Evolutionary conservation across 768 basidiomycete genomes (phyloP), one percentile per base, ranked within the genome.

Genomic region (Mycena epipterygia): DNA sequence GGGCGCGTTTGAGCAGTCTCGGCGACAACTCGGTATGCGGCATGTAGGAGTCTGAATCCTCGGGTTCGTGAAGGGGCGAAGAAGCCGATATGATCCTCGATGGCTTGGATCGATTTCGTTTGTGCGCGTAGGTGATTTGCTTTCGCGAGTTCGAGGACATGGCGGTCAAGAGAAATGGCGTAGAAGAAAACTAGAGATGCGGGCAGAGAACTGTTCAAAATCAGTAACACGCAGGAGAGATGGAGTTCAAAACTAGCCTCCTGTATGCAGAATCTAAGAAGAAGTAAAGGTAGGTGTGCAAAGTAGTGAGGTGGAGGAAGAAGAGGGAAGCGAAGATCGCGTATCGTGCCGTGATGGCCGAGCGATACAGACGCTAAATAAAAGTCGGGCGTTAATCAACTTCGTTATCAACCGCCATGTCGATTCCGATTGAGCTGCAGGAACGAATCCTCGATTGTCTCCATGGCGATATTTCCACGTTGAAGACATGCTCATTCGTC

Each of bases 1-100:
- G 84, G 21, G 85, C 83, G 19, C 87, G 81, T 73, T 88, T 88
- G 73, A 86, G 83, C 82, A 86, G 85, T 25, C 86, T 81, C 21
- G 74, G 80, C 23, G 82, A 79, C 80, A 86, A 84, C 76, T 85
- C 83, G 11, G 79, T 67, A 35, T 78, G 76, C 7, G 84, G 76
- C 23, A 86, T 71, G 67, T 82, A 80, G 35, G 81, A 75, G 30
- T 68, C 71, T 21, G 48, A 25, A 32, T 63, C 65, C 32, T 64
- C 48, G 29, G 41, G 37, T 35, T 72, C 59, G 2, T 41, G 80
- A 74, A 25, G 71, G 67, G 33, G 78, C 58, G 60, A 83, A 72
- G 67, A 69, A 29, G 67, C 76, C 37, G 62, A 60, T 21, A 66
- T 21, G 32, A 44, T 65, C 27, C 39, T 68, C 7, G 60, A 14